Evolutionary conservation across 2,329 filamentous ascomycete genomes (phyloP).

Genomic region (Curvularia verruculosa): DNA sequence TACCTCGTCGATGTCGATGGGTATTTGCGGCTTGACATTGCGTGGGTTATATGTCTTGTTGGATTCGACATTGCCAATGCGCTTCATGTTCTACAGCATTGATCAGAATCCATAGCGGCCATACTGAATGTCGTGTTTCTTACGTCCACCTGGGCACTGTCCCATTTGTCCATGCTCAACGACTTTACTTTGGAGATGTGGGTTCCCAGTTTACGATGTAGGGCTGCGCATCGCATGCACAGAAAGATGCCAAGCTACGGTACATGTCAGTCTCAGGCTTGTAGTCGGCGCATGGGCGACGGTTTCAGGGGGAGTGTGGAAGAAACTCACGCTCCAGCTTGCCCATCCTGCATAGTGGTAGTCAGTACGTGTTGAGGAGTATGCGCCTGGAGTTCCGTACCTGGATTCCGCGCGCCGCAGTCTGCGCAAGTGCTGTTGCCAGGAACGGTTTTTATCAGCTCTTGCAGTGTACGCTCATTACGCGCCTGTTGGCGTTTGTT

Average conservation of each 20-base stretch:
- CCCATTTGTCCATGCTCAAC: slow-evolving; percentile 97
- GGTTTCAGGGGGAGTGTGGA: background rate
- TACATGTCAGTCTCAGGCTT: slow-evolving; percentile 22
- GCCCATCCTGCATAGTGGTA: slow-evolving; percentile 73
- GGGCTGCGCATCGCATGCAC: slow-evolving; percentile 94
- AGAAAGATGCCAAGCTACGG: slow-evolving; percentile 87
- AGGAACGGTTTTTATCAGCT: slow-evolving; percentile 80
- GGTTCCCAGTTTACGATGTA: slow-evolving; percentile 95
- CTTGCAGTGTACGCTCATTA: slow-evolving; percentile 90
- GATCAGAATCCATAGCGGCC: slow-evolving; percentile 18
- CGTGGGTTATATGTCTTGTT: slow-evolving; percentile 91
- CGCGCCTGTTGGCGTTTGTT: slow-evolving; percentile 98
- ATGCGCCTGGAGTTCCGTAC: slow-evolving; percentile 58
- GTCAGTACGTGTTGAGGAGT: slow-evolving; percentile 36
- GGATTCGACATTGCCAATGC: slow-evolving; percentile 81
- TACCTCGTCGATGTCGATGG: slow-evolving; percentile 88
- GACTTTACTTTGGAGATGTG: slow-evolving; percentile 99
- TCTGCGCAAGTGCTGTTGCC: slow-evolving; percentile 96
- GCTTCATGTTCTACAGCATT: slow-evolving; percentile 80
- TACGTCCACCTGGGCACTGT: slow-evolving; percentile 94
- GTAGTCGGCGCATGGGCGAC: background rate
- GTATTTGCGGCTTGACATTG: slow-evolving; percentile 80
- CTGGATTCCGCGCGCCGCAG: slow-evolving; percentile 88
- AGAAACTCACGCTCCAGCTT: slow-evolving; percentile 84
- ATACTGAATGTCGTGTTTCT: slow-evolving; percentile 34